These are phyloP conservation scores for Limonium bicolor DNA, from an alignment of 148 eudicot genomes.

Conservation along the genomic window DNA sequence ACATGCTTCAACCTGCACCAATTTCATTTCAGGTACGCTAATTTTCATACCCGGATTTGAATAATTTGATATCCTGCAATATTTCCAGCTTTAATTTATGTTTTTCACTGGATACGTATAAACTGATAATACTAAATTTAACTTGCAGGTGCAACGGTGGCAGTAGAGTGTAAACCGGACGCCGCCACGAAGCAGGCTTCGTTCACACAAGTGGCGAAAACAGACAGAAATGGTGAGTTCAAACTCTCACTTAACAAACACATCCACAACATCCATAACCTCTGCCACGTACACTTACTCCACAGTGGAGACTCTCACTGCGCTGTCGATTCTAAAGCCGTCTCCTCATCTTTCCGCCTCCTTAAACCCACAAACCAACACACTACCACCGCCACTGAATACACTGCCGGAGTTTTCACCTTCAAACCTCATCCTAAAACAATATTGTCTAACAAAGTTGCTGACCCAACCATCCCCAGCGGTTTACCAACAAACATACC, in stretches of 20 bases:
- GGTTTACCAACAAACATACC: conserved; percentile 10
- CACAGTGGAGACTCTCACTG: conserved; percentile 60
- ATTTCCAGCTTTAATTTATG: too few species aligned
- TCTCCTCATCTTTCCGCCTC: conserved; percentile 38
- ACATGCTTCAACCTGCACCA: too few species aligned
- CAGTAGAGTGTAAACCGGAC: conserved; percentile 41
- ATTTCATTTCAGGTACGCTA: too few species aligned
- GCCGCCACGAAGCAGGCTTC: conserved; percentile 8
- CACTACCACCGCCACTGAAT: too few species aligned
- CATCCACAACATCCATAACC: conserved; percentile 27
- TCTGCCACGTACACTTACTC: conserved; percentile 46
- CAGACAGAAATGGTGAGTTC: conserved; percentile 51
- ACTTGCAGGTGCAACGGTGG: conserved; percentile 62
- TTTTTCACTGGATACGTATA: too few species aligned
- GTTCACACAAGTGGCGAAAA: conserved; percentile 40
- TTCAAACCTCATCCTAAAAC: conserved; percentile 38
- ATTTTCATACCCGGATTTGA: too few species aligned
- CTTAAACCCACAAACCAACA: too few species aligned
- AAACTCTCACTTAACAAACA: conserved; percentile 41
- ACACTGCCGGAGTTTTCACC: conserved; percentile 73
- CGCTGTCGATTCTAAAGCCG: conserved; percentile 48
- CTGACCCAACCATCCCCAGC: conserved; percentile 19
- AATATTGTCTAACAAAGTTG: conserved; percentile 6
- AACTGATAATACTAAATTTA: too few species aligned
- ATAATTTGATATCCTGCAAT: too few species aligned